Evolutionary conservation across 306 rosid genomes (phyloP).

Genomic region (Mimosa bimucronata): DNA sequence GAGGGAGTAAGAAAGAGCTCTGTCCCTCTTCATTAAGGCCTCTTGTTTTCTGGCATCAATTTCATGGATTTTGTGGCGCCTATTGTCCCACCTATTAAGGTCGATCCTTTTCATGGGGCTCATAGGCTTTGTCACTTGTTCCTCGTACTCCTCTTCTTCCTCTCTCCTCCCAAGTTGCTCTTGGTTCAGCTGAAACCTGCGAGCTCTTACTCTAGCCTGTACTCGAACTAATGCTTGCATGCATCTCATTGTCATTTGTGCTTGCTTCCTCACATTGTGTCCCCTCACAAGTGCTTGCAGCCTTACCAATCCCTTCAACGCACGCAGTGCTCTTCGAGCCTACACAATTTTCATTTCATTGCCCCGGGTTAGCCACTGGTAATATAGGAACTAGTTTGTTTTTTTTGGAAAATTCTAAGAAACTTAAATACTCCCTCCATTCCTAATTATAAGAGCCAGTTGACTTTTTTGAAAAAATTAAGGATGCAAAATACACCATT

Average conservation of each 20-base stretch:
- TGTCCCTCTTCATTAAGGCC: constrained; percentile 72
- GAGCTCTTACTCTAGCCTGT: constrained; percentile 82
- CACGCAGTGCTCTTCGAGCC: constrained; percentile 92
- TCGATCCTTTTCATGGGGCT: constrained; percentile 53
- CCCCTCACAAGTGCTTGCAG: constrained; percentile 96
- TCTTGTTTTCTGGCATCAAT: constrained; percentile 62
- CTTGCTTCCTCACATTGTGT: constrained; percentile 91
- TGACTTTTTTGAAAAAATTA: no score
- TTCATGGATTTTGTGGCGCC: constrained; percentile 56
- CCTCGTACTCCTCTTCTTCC: constrained; percentile 29
- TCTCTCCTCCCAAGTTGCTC: constrained; percentile 51
- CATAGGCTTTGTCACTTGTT: constrained; percentile 41
- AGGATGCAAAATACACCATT: no score
- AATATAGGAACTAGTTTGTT: no score
- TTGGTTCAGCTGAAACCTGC: constrained; percentile 62
- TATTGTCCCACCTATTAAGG: constrained; percentile 45
- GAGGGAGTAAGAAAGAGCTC: constrained; percentile 81
- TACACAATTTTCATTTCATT: constrained; percentile 28
- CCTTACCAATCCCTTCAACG: constrained; percentile 90
- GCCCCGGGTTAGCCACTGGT: neutral
- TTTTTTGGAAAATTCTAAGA: no score
- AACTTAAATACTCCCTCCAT: no score
- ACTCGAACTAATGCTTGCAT: constrained; percentile 96
- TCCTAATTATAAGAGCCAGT: no score
- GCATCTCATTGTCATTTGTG: constrained; percentile 94